Evolutionary conservation across 257 asterid species (phyloP).

Genomic region (Rauvolfia tetraphylla): DNA sequence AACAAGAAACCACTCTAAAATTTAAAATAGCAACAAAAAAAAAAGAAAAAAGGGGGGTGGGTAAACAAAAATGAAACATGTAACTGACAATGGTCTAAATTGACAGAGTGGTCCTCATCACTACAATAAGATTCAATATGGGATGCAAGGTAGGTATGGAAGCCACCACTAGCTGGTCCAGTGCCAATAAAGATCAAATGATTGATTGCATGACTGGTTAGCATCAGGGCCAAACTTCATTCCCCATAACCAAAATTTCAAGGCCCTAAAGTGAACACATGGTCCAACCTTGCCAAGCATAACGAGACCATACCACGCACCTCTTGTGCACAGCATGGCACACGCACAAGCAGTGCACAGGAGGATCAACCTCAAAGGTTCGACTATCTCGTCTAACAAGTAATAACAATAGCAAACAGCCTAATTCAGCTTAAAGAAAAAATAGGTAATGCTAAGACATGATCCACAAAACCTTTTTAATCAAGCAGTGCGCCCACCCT

Average conservation of each 20-base stretch:
- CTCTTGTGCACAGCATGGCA: background rate
- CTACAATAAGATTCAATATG: conserved; percentile 38
- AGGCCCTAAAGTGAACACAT: conserved; percentile 8
- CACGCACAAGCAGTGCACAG: conserved; percentile 6
- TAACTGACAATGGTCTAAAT: conserved; percentile 41
- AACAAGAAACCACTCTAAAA: background rate
- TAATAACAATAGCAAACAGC: conserved; percentile 2
- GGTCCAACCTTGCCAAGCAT: conserved; percentile 13
- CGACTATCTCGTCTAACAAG: background rate
- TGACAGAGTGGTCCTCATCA: conserved; percentile 48
- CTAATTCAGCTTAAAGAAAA: conserved; percentile 12
- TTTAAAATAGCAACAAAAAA: background rate
- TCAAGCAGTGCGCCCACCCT: conserved; percentile 18
- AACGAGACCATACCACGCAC: background rate
- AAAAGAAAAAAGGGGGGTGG: background rate
- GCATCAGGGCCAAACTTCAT: conserved; percentile 48
- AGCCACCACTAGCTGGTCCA: conserved; percentile 42
- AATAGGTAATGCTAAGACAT: conserved; percentile 5
- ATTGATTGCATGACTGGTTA: conserved; percentile 54
- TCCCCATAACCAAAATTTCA: conserved; percentile 33
- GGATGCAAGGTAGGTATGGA: conserved; percentile 51
- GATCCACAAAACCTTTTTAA: conserved; percentile 18
- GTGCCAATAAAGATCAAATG: conserved; percentile 53
- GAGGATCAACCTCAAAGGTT: background rate
- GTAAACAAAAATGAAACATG: background rate